A percentile compares a stretch with the other conserved stretches of the same genome.
Conservation (phyloP, 2,329 filamentous ascomycete genomes). For the Lachnellula subtilissima region DNA sequence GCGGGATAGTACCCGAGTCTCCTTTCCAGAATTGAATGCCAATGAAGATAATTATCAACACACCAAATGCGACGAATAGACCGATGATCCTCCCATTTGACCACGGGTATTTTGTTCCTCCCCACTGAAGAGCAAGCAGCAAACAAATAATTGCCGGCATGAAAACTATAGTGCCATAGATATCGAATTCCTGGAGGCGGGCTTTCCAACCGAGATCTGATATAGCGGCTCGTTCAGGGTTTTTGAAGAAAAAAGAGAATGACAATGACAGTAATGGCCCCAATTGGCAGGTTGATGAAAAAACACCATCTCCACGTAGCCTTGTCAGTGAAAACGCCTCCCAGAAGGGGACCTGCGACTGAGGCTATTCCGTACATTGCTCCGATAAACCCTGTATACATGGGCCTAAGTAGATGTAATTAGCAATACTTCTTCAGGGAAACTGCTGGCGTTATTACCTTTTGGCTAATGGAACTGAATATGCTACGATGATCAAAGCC, state of each 20-base stretch:
- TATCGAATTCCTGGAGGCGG: slow-evolving; percentile 28
- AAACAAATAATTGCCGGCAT: slow-evolving; percentile 33
- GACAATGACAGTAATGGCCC: slow-evolving; percentile 30
- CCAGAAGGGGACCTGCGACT: slow-evolving; percentile 31
- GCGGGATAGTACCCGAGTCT: slow-evolving; percentile 21
- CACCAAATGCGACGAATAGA: slow-evolving; percentile 10
- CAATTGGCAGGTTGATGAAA: slow-evolving; percentile 32
- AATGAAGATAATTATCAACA: slow-evolving; percentile 7
- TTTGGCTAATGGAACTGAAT: slow-evolving; percentile 25
- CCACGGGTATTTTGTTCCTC: slow-evolving; percentile 34
- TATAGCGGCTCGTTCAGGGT: slow-evolving; percentile 6
- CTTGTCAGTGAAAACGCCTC: slow-evolving; percentile 29
- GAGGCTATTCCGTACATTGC: slow-evolving; percentile 30
- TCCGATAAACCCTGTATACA: slow-evolving; percentile 25
- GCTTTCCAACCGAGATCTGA: slow-evolving; percentile 13
- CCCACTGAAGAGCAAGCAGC: slow-evolving; percentile 30
- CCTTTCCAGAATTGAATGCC: slow-evolving; percentile 11
- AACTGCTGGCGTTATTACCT: slow-evolving; percentile 21
- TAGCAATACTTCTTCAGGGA: not conserved
- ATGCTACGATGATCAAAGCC: slow-evolving; percentile 31
- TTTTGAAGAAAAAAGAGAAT: slow-evolving; percentile 38
- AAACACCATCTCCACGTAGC: slow-evolving; percentile 31
- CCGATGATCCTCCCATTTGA: slow-evolving; percentile 11
- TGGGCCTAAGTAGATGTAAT: not conserved
- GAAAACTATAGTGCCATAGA: slow-evolving; percentile 30